phyloP scores from a whole-genome alignment of 805 yeast species.

The Starmerella kuoi region DNA sequence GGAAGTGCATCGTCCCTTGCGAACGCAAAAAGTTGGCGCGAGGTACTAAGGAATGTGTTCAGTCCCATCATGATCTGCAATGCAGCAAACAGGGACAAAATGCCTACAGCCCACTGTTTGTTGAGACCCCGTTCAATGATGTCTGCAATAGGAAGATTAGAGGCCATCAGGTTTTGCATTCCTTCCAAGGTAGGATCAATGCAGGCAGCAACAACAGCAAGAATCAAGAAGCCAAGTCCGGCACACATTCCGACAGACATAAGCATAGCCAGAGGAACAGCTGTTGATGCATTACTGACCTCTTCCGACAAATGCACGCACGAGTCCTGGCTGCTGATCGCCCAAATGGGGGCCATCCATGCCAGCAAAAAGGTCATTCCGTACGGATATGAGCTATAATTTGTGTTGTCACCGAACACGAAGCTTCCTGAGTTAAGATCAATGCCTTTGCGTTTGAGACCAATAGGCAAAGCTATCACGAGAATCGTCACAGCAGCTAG shows the following conservation, averaged over 20 bases:
- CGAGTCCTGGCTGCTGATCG: slow-evolving; percentile 60
- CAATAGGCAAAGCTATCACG: slow-evolving; percentile 53
- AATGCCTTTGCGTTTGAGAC: slow-evolving; percentile 24
- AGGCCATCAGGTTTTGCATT: slow-evolving; percentile 33
- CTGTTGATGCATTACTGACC: slow-evolving; percentile 46
- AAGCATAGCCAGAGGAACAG: slow-evolving; percentile 54
- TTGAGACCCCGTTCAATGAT: slow-evolving; percentile 51
- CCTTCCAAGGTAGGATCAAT: slow-evolving; percentile 35
- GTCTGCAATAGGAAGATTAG: slow-evolving; percentile 57
- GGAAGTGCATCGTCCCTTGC: slow-evolving; percentile 72
- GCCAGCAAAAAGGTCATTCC: slow-evolving; percentile 45
- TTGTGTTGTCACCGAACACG: slow-evolving; percentile 43
- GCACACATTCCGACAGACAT: slow-evolving; percentile 47
- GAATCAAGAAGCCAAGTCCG: slow-evolving; percentile 44
- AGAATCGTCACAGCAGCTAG: slow-evolving; percentile 40
- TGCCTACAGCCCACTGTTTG: slow-evolving; percentile 50
- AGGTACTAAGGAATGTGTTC: slow-evolving; percentile 43
- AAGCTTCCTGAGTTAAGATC: slow-evolving; percentile 38
- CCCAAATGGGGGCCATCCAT: slow-evolving; percentile 62
- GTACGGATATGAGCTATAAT: slow-evolving; percentile 41
- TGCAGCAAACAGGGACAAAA: slow-evolving; percentile 44
- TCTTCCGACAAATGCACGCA: slow-evolving; percentile 64
- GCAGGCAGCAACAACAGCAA: slow-evolving; percentile 39
- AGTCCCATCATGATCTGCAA: slow-evolving; percentile 61
- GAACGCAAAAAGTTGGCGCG: slow-evolving; percentile 61